Percentiles rank a stretch among this genome's conserved stretches.
Evolutionary conservation across 331 rosid species (phyloP).

Genomic region (Pyrus hybrid): DNA sequence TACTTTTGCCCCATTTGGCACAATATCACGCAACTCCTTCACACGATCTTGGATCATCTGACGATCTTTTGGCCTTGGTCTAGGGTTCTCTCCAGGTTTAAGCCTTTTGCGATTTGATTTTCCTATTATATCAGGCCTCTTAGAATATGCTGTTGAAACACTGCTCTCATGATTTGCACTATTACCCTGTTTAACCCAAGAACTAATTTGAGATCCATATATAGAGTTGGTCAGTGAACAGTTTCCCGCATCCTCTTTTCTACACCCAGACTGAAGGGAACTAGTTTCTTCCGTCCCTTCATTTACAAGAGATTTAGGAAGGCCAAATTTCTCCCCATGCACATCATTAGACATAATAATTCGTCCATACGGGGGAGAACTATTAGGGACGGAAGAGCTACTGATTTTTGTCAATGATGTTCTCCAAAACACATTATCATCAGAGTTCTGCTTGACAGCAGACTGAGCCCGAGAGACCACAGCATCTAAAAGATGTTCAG

Average conservation of each 20-base stretch:
- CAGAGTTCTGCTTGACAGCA: constrained; percentile 46
- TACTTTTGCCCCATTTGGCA: constrained; percentile 91
- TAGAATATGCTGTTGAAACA: constrained; percentile 80
- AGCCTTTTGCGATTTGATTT: constrained; percentile 77
- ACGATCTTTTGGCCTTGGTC: constrained; percentile 97
- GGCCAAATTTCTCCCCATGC: constrained; percentile 28
- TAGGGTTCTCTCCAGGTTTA: constrained; percentile 96
- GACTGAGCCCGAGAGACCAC: constrained; percentile 61
- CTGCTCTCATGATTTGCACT: constrained; percentile 50
- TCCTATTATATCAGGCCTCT: constrained; percentile 51
- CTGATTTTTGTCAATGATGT: constrained; percentile 66
- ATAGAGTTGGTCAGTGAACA: constrained; percentile 51
- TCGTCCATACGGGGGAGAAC: constrained; percentile 25
- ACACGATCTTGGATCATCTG: constrained; percentile 99
- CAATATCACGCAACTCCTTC: constrained; percentile 89
- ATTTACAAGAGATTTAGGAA: constrained; percentile 35
- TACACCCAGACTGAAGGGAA: constrained; percentile 43
- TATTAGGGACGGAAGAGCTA: constrained; percentile 46
- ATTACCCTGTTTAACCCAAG: constrained; percentile 69
- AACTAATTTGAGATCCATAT: constrained; percentile 71
- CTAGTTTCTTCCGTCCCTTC: constrained; percentile 35
- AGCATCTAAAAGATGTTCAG: constrained; percentile 90
- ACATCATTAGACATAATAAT: constrained; percentile 25
- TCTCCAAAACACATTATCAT: constrained; percentile 61
- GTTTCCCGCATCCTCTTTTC: constrained; percentile 40